Conservation (phyloP, 2,329 filamentous ascomycete genomes). For the Hyphodiscus sp. region DNA sequence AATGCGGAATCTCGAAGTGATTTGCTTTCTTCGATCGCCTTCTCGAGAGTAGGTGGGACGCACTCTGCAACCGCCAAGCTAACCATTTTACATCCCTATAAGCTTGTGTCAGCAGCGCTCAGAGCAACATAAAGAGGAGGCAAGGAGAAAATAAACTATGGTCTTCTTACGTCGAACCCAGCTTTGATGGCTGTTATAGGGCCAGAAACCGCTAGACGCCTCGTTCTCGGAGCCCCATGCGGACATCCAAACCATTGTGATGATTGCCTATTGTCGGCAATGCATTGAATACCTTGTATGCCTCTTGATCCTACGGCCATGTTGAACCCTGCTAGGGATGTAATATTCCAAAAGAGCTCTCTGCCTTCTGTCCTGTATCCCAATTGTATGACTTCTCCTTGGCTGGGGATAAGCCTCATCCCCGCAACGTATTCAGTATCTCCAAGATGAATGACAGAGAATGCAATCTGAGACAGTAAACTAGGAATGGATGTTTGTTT, state of each 20-base stretch:
- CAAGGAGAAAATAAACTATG: too few species aligned
- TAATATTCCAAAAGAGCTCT: constrained; percentile 2
- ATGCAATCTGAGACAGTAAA: constrained; percentile 1
- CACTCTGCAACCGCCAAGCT: constrained; percentile 3
- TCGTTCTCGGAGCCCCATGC: constrained; percentile 1
- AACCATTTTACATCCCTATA: constrained; percentile 6
- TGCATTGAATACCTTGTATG: constrained; percentile 5
- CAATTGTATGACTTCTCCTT: constrained; percentile 3
- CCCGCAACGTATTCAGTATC: constrained; percentile 2
- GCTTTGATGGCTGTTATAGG: constrained; percentile 6
- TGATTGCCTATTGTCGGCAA: background rate
- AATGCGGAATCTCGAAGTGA: constrained; percentile 4
- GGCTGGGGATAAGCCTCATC: constrained; percentile 3
- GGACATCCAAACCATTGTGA: constrained; percentile 8
- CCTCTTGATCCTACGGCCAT: constrained; percentile 8
- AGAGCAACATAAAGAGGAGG: background rate
- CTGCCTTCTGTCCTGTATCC: constrained; percentile 4
- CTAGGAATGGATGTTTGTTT: constrained; percentile 1
- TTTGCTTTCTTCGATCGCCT: background rate
- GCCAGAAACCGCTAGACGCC: constrained; percentile 1
- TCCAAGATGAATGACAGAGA: constrained; percentile 1
- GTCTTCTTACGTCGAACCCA: constrained; percentile 7
- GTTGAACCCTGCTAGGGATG: constrained; percentile 3
- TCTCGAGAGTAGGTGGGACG: constrained; percentile 1
- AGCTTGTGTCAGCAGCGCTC: background rate